These are phyloP conservation scores for Boletellus emodensis DNA, from an alignment of 768 basidiomycete species.

Conservation along the genomic window DNA sequence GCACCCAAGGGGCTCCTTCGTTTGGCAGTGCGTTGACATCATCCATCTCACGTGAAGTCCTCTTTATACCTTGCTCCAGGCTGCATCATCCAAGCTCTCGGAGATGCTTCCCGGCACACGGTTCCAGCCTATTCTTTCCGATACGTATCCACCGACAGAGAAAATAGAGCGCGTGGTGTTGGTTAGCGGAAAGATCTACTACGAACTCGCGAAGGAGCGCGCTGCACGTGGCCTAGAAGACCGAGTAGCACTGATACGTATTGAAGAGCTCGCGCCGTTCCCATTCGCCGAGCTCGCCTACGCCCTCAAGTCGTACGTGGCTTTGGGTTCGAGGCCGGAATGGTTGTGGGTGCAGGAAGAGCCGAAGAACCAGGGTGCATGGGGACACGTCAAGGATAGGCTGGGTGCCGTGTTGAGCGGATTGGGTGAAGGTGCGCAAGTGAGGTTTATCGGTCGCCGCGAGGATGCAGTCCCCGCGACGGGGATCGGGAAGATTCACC, in stretches of 20 bases:
- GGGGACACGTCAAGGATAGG: conserved; percentile 58
- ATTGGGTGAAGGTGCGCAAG: conserved; percentile 29
- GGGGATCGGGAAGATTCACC: conserved; percentile 68
- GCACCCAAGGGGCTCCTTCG: conserved; percentile 82
- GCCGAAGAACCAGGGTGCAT: conserved; percentile 84
- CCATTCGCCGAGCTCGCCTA: conserved; percentile 57
- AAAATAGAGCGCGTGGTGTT: conserved; percentile 64
- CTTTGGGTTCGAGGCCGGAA: conserved; percentile 35
- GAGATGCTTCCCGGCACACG: conserved; percentile 56
- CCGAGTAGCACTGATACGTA: conserved; percentile 63
- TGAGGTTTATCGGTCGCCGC: conserved; percentile 62
- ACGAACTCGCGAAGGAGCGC: conserved; percentile 76
- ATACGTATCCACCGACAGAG: conserved; percentile 33
- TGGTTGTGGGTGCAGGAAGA: conserved; percentile 81
- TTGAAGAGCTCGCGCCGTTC: conserved; percentile 88
- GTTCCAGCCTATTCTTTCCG: conserved; percentile 68
- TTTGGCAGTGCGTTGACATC: conserved; percentile 52
- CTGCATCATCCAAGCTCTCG: conserved; percentile 62
- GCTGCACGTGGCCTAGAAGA: conserved; percentile 43
- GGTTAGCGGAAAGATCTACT: conserved; percentile 82
- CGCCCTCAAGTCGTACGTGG: conserved; percentile 44
- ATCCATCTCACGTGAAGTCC: background rate
- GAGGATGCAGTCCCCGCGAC: conserved; percentile 75
- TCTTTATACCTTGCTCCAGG: conserved; percentile 38
- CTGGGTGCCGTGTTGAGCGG: conserved; percentile 48